Base-by-base conservation (phyloP, 179 eudicot genomes). In the Silene coronaria region DNA sequence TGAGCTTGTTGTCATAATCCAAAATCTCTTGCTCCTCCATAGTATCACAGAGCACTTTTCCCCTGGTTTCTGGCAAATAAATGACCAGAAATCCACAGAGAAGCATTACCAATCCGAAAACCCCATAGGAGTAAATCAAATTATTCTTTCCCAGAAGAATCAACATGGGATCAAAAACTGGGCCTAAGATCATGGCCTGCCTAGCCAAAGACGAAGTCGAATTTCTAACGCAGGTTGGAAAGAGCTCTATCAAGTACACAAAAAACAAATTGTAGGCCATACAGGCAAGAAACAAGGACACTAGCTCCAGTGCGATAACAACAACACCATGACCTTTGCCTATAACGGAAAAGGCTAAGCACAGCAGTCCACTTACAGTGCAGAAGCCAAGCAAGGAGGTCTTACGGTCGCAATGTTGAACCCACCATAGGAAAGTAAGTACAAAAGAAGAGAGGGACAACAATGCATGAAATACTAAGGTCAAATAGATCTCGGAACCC, bases 21-120 rank as follows among this genome's bases (percentile, higher is more conserved):
- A 32, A 3, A 16, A 46, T 48, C 57, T 80, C 80, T 12, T 72
- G 76, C 65, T 76, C 82, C 62, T 76, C 78, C 78, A 76, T 69
- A n/a, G 78, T 74, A 70, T 80, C 83, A 70, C 78, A 80, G 0
- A 82, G 76, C 26, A 27, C 80, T 78, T 76, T 72, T 4, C 82
- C 80, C 19, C 42, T 72, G 6, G 78, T 81, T 45, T 81, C 84
- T 0, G 84, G 80, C 62, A 77, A 48, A 42, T 24, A 69, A 27
- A 73, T 3, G 34, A 70, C 78, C 60, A 77, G 28, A 42, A 81
- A 69, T 26, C 78, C 80, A 19, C 67, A 67, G 3, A 77, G 13
- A 48, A 81, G 71, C 28, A 81, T 65, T 13, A 28, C 58, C 17
- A 63, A n/a, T 13, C 80, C 78, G 5, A 82, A 76, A 0, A 60